Conservation (phyloP, 306 rosid genomes). For the Myrica gale region DNA sequence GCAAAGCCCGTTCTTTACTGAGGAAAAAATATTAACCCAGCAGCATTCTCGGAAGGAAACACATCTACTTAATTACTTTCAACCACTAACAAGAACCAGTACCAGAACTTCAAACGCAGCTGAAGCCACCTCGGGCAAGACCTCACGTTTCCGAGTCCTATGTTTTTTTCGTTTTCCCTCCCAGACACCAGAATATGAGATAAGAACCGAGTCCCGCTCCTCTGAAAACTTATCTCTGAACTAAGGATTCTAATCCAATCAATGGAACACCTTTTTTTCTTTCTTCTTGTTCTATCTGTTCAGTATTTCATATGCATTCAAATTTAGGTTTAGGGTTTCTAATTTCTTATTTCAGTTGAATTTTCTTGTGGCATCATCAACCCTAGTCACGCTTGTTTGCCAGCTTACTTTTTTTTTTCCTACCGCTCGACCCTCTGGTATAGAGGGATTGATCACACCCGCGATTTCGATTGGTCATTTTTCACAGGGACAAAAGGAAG, state of each 20-base stretch:
- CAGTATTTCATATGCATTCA: neutral
- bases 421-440: too few relatives aligned
- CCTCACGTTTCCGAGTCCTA: neutral
- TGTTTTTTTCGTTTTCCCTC: neutral
- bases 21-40: too few relatives aligned
- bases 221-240: neutral
- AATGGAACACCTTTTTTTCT: neutral
- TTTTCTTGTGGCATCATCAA: neutral
- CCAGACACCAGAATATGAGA: neutral
- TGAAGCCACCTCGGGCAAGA: neutral
- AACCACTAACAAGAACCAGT: neutral
- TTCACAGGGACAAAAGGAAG: neutral
- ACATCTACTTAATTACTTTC: too few relatives aligned
- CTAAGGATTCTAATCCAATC: neutral
- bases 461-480: neutral
- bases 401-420: neutral
- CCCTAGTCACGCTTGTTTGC: conserved; percentile 3
- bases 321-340: conserved; percentile 7
- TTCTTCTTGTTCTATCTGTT: neutral
- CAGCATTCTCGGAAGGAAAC: too few relatives aligned
- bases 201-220: neutral
- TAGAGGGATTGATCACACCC: neutral
- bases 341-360: neutral
- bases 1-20: neutral
- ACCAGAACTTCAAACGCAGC: neutral